A percentile compares a stretch with the other conserved stretches of the same genome.
Conservation (phyloP, 768 basidiomycete species). For the Lactarius hengduanensis region DNA sequence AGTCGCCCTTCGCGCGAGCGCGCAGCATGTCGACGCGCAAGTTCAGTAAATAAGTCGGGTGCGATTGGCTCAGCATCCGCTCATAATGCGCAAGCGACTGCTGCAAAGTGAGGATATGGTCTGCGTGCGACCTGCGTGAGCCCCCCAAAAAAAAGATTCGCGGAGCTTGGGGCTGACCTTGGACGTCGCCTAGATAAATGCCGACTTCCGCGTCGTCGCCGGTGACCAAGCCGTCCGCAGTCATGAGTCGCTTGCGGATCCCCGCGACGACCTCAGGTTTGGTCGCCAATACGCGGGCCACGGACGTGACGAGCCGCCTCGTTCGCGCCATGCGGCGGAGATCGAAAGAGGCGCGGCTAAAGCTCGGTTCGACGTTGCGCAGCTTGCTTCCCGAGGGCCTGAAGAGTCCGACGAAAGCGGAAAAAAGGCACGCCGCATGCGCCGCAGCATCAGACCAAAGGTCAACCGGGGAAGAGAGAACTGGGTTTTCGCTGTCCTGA, state of each 20-base stretch:
- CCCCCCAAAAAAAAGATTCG: neutral
- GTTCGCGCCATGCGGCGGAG: constrained; percentile 78
- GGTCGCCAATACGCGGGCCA: constrained; percentile 69
- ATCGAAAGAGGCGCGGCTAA: constrained; percentile 45
- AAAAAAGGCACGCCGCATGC: constrained; percentile 37
- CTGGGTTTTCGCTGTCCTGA: constrained; percentile 19
- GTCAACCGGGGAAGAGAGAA: constrained; percentile 33
- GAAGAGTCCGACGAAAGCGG: constrained; percentile 2
- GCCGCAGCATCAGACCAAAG: constrained; percentile 39
- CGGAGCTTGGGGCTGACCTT: constrained; percentile 52
- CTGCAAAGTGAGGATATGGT: constrained; percentile 88
- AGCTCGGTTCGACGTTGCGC: constrained; percentile 1
- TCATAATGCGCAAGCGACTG: constrained; percentile 85
- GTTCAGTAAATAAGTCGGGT: constrained; percentile 81
- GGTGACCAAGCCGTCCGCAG: constrained; percentile 37
- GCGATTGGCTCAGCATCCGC: constrained; percentile 81
- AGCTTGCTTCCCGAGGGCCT: constrained; percentile 5
- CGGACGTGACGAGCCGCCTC: constrained; percentile 73
- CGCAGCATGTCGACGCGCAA: constrained; percentile 60
- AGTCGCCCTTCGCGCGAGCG: constrained; percentile 62
- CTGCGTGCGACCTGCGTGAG: constrained; percentile 40
- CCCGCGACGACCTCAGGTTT: constrained; percentile 84
- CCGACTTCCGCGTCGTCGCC: constrained; percentile 66
- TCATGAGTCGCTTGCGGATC: constrained; percentile 70
- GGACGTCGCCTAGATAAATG: constrained; percentile 89